A percentile compares a stretch with the other conserved stretches of the same genome.
Conservation (phyloP, 495 filamentous ascomycete genomes). For the Hypomontagnella monticulosa region DNA sequence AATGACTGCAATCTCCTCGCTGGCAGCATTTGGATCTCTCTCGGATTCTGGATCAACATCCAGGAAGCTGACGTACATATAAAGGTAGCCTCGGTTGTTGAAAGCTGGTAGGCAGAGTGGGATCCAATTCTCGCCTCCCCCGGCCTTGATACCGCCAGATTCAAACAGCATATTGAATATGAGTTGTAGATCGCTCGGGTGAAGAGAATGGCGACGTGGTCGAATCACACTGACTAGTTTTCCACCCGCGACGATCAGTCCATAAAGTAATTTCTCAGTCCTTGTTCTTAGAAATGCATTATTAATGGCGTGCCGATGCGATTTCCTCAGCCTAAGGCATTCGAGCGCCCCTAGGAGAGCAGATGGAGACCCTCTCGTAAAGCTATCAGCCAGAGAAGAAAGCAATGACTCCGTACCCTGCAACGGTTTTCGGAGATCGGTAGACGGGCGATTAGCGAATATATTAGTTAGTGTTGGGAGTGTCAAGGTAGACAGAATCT, state of each 20-base stretch:
- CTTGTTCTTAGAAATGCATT: conserved; percentile 82
- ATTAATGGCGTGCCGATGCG: conserved; percentile 86
- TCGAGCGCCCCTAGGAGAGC: conserved; percentile 89
- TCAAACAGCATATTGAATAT: conserved; percentile 99
- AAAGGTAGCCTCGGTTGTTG: conserved; percentile 96
- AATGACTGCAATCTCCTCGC: conserved; percentile 84
- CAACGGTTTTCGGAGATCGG: conserved; percentile 89
- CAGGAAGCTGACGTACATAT: conserved; percentile 98
- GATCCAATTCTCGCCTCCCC: conserved; percentile 96
- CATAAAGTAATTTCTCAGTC: conserved; percentile 83
- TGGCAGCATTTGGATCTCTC: conserved; percentile 42
- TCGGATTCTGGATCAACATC: conserved; percentile 49
- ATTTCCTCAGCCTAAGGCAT: conserved; percentile 86
- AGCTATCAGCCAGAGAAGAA: conserved; percentile 90
- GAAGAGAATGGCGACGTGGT: conserved; percentile 93
- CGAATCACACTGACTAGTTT: conserved; percentile 92
- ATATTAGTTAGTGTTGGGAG: conserved; percentile 87
- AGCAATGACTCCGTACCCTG: conserved; percentile 93
- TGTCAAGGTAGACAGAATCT: conserved; percentile 94
- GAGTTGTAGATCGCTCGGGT: conserved; percentile 93
- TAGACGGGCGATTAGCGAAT: conserved; percentile 89
- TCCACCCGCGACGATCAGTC: conserved; percentile 92
- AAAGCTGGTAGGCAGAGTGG: conserved; percentile 96
- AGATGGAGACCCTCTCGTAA: conserved; percentile 90
- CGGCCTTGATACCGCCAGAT: conserved; percentile 82